These are phyloP conservation scores for Aspergillus awamori DNA, from an alignment of 2,329 filamentous ascomycete species.

Conservation along the genomic window DNA sequence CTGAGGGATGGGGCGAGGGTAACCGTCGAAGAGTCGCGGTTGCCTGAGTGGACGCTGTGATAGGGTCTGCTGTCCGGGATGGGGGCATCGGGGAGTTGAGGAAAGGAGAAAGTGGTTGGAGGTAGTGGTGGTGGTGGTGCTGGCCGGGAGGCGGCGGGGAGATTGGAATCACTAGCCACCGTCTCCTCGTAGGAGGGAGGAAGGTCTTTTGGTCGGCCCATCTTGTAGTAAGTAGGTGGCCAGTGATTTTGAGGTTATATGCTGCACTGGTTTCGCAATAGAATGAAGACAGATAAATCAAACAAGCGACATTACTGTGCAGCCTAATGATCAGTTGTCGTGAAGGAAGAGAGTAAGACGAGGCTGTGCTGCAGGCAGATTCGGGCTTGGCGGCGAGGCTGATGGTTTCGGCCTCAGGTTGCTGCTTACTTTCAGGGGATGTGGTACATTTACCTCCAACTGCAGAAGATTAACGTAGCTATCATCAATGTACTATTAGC, in stretches of 20 bases:
- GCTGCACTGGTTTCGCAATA: background rate
- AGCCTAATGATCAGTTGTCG: background rate
- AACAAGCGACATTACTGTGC: background rate
- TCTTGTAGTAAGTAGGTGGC: background rate
- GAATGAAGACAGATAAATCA: no score
- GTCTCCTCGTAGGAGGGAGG: constrained; percentile 7
- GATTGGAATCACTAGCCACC: background rate
- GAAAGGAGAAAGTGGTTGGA: background rate
- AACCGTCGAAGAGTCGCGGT: constrained; percentile 1
- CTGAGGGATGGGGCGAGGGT: constrained; percentile 17
- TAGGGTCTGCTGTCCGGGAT: constrained; percentile 11
- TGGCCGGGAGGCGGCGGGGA: background rate
- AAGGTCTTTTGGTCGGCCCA: constrained; percentile 1
- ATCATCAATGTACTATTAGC: no score
- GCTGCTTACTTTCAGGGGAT: no score
- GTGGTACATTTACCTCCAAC: no score
- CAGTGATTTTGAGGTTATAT: background rate
- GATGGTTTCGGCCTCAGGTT: background rate
- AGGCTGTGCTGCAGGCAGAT: background rate
- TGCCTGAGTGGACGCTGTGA: constrained; percentile 10
- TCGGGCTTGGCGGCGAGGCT: background rate
- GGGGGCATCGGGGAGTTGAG: background rate
- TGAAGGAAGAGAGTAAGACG: background rate
- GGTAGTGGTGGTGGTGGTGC: background rate
- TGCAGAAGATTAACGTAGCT: no score